Base-by-base conservation (phyloP, 1,139 yeast genomes). In the Arxiozyma heterogenica region DNA sequence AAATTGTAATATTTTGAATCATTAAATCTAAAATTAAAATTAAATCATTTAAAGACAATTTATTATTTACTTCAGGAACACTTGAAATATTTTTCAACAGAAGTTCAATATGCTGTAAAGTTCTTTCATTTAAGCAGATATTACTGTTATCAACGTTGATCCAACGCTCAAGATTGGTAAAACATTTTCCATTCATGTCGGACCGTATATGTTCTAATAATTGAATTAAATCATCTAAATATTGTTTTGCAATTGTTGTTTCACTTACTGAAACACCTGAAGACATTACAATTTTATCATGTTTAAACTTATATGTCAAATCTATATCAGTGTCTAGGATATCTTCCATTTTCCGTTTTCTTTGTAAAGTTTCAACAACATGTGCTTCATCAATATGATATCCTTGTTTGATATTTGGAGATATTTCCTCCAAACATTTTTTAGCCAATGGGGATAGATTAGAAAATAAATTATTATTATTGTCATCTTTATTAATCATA, bases 251-350 rank as follows among this genome's bases (percentile, higher is more conserved):
- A 23, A 64, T 34, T 34, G 59, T 55, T 11, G 53, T 47, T 25
- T 60, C 61, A 49, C 60, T 66, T 27, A 65, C 53, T 4, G 64
- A 49, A 12, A 62, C 57, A 34, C 58, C 59, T 2, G 59, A 51
- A 7, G 60, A 55, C n/a, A 55, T 48, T 44, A 60, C 64, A 2
- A 56, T 30, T 44, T 52, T 59, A 55, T 65, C 64, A 4, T 45
- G 8, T 5, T 12, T n/a, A 22, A 30, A 18, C 17, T 44, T 22
- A 38, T 23, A 21, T n/a, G 23, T 42, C 17, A 50, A 18, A 49
- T 52, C 47, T 8, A 54, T 7, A 17, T 49, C 51, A 9, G 43
- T 41, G 43, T 47, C 48, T 9, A 52, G 41, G 12, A 38, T 43
- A 41, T 53, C 50, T 39, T 17, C 57, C 18, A 34, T 23, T 5